Conservation (phyloP, 2,329 filamentous ascomycete species). For the Sordariomycetes sp. region DNA sequence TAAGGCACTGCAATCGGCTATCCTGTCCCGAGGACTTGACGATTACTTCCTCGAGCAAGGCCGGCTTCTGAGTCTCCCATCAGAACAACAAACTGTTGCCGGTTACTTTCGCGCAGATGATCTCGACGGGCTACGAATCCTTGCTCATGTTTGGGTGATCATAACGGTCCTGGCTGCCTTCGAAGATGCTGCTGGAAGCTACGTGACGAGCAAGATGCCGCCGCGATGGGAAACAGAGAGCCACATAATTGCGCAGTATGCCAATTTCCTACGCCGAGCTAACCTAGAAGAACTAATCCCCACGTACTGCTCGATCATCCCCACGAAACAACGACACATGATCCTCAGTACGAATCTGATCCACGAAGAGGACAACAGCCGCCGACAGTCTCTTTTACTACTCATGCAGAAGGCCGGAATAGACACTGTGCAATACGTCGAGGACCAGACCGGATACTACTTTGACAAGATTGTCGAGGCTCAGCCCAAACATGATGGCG, state of each 20-base stretch:
- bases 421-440: constrained; percentile 64
- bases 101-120: constrained; percentile 48
- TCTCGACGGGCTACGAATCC: constrained; percentile 56
- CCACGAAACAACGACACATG: constrained; percentile 53
- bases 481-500: constrained; percentile 14
- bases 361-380: constrained; percentile 55
- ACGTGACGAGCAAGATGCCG: constrained; percentile 7
- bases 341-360: constrained; percentile 71
- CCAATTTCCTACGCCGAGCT: constrained; percentile 65
- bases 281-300: constrained; percentile 73
- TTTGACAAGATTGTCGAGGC: constrained; percentile 33
- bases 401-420: constrained; percentile 70
- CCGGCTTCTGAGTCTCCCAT: constrained; percentile 28
- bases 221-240: constrained; percentile 46
- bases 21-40: constrained; percentile 56
- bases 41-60: constrained; percentile 52
- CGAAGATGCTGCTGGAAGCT: constrained; percentile 10
- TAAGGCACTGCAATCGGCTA: constrained; percentile 68
- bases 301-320: constrained; percentile 76
- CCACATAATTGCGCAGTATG: constrained; percentile 73
- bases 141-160: constrained; percentile 58
- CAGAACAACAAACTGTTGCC: constrained; percentile 9
- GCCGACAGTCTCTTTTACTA: constrained; percentile 59
- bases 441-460: constrained; percentile 51
- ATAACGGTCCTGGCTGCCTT: constrained; percentile 58